Conservation (phyloP, 768 basidiomycete genomes). For the Boletus rufocinnamomeus region DNA sequence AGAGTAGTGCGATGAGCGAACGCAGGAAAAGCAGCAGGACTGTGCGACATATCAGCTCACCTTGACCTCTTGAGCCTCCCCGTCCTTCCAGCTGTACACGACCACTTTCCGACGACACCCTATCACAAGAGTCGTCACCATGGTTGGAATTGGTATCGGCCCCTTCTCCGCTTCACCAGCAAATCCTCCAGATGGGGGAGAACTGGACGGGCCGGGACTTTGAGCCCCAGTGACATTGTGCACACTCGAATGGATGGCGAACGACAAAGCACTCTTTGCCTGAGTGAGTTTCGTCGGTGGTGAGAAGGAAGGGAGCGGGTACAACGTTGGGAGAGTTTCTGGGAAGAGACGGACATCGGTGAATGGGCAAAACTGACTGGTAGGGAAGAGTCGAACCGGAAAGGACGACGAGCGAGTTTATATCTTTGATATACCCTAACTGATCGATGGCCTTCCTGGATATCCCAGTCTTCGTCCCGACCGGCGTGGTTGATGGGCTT, state of each 20-base stretch:
- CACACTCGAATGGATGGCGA: slow-evolving; percentile 69
- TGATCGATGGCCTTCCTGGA: slow-evolving; percentile 81
- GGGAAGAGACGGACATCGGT: slow-evolving; percentile 3
- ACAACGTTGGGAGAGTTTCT: slow-evolving; percentile 78
- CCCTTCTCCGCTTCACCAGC: slow-evolving; percentile 7
- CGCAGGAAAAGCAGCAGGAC: neutral
- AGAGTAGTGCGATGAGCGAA: slow-evolving; percentile 2
- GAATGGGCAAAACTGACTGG: neutral
- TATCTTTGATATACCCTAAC: slow-evolving; percentile 79
- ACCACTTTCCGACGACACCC: slow-evolving; percentile 87
- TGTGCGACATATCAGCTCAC: slow-evolving; percentile 39
- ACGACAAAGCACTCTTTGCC: slow-evolving; percentile 81
- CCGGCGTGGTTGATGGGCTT: slow-evolving; percentile 33
- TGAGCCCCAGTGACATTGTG: slow-evolving; percentile 41
- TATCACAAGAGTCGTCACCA: slow-evolving; percentile 77
- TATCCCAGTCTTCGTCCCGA: slow-evolving; percentile 68
- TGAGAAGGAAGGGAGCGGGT: slow-evolving; percentile 70
- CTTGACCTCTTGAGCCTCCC: slow-evolving; percentile 71
- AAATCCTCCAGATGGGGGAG: slow-evolving; percentile 12
- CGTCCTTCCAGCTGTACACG: slow-evolving; percentile 85
- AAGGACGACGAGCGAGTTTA: slow-evolving; percentile 82
- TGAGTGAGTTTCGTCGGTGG: slow-evolving; percentile 73
- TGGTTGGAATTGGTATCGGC: slow-evolving; percentile 55
- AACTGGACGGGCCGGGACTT: slow-evolving; percentile 16
- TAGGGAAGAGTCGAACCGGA: slow-evolving; percentile 57